Base-by-base conservation (phyloP, 1,284 basidiomycete species). In the Fomes fomentarius region DNA sequence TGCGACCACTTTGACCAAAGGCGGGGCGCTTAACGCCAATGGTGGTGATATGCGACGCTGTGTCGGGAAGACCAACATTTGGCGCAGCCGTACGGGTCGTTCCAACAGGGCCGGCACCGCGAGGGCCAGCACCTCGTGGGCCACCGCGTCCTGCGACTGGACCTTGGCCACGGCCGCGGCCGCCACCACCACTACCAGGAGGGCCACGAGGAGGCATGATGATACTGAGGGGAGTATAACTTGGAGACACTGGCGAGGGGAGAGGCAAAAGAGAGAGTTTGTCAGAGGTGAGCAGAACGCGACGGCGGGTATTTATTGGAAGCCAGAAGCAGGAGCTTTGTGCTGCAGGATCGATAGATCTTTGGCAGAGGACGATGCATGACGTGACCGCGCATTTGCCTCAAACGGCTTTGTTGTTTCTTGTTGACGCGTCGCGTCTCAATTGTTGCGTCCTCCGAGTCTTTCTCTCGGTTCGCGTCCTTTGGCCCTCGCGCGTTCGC, bases 1-100 rank as follows among this genome's bases (percentile, higher is more conserved):
- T 57, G 35, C 70, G 75, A 6, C 89, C 89, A 8, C 75, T 74
- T 1, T 73, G 76, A 21, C 87, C 89, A 62, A 80, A 85, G 28
- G 76, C 78, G 37, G 84, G 78, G 26, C 89, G 76, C 61, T 78
- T 83, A 22, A 91, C 86, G 26, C 88, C 89, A 43, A 88, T 72
- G 14, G 77, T 74, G 4, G 63, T 64, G 26, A 89, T 74, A 65
- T 86, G 85, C 15, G 67, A 58, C 24, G 52, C 58, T 10, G 62
- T 38, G n/a, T 62, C 57, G 2, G 63, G 48, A 9, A 69, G 64
- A 38, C 66, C 64, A 11, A 62, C 69, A 47, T 68, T 62, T 48
- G 70, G 62, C 50, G 70, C 63, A 33, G 35, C 15, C 9, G 15
- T 15, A 17, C 7, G 4, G 74, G 63, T 44, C 66, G 42, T 30